phyloP scores from a whole-genome alignment of 2,329 filamentous ascomycete genomes.

The Xylaria hypoxylon region DNA sequence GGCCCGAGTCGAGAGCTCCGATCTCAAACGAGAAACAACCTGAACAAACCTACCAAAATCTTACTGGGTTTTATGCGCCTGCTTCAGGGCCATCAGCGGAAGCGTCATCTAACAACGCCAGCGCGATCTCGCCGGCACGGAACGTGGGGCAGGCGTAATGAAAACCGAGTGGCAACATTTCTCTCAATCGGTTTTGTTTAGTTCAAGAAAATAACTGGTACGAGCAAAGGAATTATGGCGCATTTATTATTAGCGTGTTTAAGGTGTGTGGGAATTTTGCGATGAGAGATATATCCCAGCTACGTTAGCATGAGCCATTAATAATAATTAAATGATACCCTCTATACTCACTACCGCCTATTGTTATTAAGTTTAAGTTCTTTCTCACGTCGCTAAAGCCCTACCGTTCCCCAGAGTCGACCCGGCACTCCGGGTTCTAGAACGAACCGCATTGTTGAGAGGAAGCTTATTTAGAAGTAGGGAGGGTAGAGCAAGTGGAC shows the following conservation, averaged over 20 bases:
- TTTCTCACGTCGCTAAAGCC: conserved; percentile 36
- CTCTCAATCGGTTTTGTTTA: neutral
- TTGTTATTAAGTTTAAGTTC: conserved; percentile 40
- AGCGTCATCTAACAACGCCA: neutral
- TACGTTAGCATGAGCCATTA: conserved; percentile 23
- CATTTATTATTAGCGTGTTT: conserved; percentile 3
- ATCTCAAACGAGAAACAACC: conserved; percentile 21
- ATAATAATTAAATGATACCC: conserved; percentile 37
- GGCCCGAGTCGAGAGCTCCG: conserved; percentile 16
- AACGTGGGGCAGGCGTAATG: neutral
- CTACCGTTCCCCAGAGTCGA: neutral
- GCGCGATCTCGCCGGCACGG: neutral
- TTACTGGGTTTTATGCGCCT: conserved; percentile 47
- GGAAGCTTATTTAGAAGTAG: neutral
- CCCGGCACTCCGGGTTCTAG: neutral
- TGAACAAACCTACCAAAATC: conserved; percentile 54
- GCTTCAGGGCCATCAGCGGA: conserved; percentile 10
- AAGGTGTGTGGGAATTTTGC: conserved; percentile 2
- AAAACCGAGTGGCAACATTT: neutral
- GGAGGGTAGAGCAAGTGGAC: neutral
- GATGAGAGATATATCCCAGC: conserved; percentile 24
- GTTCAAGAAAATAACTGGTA: neutral
- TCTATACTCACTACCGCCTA: neutral
- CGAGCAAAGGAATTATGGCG: neutral
- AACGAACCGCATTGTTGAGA: neutral